phyloP scores from a whole-genome alignment of 345 rosid genomes.

The Gossypium bickii region DNA sequence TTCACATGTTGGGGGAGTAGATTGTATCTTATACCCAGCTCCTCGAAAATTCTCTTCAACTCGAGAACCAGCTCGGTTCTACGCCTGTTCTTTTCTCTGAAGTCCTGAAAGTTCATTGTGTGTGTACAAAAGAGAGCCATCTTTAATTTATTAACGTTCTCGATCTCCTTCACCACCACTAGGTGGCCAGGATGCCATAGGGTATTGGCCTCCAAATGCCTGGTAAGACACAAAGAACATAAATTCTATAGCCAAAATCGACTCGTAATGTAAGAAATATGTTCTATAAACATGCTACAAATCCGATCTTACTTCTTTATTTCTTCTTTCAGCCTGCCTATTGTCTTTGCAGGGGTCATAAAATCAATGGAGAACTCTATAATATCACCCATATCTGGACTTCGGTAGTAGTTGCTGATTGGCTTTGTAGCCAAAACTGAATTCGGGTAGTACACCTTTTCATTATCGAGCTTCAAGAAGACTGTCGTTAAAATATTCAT shows the following conservation, averaged over 20 bases:
- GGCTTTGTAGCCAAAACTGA: slow-evolving; percentile 65
- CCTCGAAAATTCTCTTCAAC: slow-evolving; percentile 49
- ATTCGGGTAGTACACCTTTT: slow-evolving; percentile 83
- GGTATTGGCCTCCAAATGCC: slow-evolving; percentile 41
- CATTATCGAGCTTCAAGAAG: slow-evolving; percentile 71
- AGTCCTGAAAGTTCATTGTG: slow-evolving; percentile 55
- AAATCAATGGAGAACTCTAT: slow-evolving; percentile 73
- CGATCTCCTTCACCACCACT: slow-evolving; percentile 50
- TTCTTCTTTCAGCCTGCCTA: slow-evolving; percentile 52
- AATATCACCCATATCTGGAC: slow-evolving; percentile 81
- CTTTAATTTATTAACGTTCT: slow-evolving; percentile 44
- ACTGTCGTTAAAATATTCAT: slow-evolving; percentile 80
- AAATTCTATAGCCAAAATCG: not conserved
- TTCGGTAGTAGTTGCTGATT: slow-evolving; percentile 72
- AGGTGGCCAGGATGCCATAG: slow-evolving; percentile 41
- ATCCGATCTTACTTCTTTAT: slow-evolving; percentile 43
- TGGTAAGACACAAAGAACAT: slow-evolving; percentile 18
- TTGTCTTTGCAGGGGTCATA: slow-evolving; percentile 52
- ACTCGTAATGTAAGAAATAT: not conserved
- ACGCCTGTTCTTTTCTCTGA: slow-evolving; percentile 42
- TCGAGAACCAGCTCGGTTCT: slow-evolving; percentile 43
- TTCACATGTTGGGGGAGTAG: slow-evolving; percentile 49
- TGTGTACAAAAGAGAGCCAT: slow-evolving; percentile 37
- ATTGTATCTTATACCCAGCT: slow-evolving; percentile 40
- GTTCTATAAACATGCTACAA: not conserved